Percentiles rank a stretch among this genome's conserved stretches.
phyloP scores from a whole-genome alignment of 768 basidiomycete species.

The Macrolepiota fuliginosa region DNA sequence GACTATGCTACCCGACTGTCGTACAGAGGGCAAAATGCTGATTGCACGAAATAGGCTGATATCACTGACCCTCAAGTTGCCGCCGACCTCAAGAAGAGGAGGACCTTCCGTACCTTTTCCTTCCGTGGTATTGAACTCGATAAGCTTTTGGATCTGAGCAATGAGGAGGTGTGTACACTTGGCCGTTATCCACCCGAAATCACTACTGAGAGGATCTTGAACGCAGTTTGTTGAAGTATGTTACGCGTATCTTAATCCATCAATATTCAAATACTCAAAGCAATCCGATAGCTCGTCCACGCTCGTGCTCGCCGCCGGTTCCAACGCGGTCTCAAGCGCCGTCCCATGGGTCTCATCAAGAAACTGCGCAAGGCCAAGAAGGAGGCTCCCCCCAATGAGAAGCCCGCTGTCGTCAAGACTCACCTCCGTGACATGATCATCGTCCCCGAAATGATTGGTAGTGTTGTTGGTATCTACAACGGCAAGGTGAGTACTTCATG shows the following conservation, averaged over 20 bases:
- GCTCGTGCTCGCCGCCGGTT: constrained; percentile 98
- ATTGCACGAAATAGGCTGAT: constrained; percentile 58
- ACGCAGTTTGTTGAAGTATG: constrained; percentile 77
- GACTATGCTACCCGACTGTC: constrained; percentile 8
- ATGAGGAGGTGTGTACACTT: constrained; percentile 77
- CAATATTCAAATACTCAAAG: constrained; percentile 6
- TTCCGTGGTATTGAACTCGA: constrained; percentile 99
- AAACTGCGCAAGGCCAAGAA: constrained; percentile 99
- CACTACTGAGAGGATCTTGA: not conserved
- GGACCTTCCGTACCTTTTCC: constrained; percentile 98
- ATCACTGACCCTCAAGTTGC: constrained; percentile 92
- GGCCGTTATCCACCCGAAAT: not conserved
- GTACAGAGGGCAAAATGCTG: constrained; percentile 13
- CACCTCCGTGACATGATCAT: constrained; percentile 99
- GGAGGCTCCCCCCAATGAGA: constrained; percentile 98
- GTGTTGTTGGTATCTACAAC: constrained; percentile 97
- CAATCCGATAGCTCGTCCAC: constrained; percentile 76
- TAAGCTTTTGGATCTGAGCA: constrained; percentile 94
- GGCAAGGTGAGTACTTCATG: constrained; percentile 65
- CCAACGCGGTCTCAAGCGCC: constrained; percentile 98
- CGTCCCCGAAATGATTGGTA: constrained; percentile 99
- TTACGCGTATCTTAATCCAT: constrained; percentile 7
- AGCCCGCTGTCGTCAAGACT: constrained; percentile 98
- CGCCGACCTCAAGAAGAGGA: constrained; percentile 97
- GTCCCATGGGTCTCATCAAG: constrained; percentile 98